Conservation (phyloP, 2,329 filamentous ascomycete species). For the Truncatella angustata region DNA sequence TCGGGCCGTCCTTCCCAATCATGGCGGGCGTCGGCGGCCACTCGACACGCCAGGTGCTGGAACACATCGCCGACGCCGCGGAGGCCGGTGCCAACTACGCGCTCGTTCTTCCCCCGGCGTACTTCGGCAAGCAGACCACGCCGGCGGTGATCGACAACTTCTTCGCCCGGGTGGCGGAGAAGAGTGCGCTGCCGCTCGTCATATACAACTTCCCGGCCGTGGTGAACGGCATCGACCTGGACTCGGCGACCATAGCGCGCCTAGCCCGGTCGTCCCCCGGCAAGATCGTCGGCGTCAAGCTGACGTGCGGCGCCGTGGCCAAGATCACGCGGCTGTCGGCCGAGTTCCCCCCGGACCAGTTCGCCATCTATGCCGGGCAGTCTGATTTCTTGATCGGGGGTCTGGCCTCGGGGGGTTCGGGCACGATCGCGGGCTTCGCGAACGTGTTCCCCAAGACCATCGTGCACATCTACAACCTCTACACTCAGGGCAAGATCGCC, state of each 20-base stretch:
- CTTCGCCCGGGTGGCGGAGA: slow-evolving; percentile 60
- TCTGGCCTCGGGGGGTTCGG: slow-evolving; percentile 14
- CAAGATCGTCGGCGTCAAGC: slow-evolving; percentile 63
- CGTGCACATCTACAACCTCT: slow-evolving; percentile 13
- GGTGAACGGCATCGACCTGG: slow-evolving; percentile 54
- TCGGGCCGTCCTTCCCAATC: slow-evolving; percentile 52
- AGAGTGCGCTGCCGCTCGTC: slow-evolving; percentile 56
- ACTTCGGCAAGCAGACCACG: slow-evolving; percentile 65
- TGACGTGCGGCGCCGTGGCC: slow-evolving; percentile 72
- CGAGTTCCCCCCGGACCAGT: slow-evolving; percentile 11
- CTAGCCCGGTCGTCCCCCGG: slow-evolving; percentile 60
- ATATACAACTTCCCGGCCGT: slow-evolving; percentile 65
- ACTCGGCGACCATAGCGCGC: slow-evolving; percentile 53
- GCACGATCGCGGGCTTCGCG: slow-evolving; percentile 14
- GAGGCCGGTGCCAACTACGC: slow-evolving; percentile 66
- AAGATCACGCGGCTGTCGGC: slow-evolving; percentile 63
- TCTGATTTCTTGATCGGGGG: slow-evolving; percentile 43
- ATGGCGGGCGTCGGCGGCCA: slow-evolving; percentile 65
- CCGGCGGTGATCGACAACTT: slow-evolving; percentile 59
- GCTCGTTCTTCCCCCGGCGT: slow-evolving; percentile 67
- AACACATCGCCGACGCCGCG: slow-evolving; percentile 56
- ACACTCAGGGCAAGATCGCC: slow-evolving; percentile 27
- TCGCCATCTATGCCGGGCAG: slow-evolving; percentile 39
- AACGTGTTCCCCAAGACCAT: slow-evolving; percentile 23
- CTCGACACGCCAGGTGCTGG: slow-evolving; percentile 61